A percentile compares a stretch with the other conserved stretches of the same genome.
phyloP scores from a whole-genome alignment of 2,329 filamentous ascomycete species.

The Exophiala spinifera region DNA sequence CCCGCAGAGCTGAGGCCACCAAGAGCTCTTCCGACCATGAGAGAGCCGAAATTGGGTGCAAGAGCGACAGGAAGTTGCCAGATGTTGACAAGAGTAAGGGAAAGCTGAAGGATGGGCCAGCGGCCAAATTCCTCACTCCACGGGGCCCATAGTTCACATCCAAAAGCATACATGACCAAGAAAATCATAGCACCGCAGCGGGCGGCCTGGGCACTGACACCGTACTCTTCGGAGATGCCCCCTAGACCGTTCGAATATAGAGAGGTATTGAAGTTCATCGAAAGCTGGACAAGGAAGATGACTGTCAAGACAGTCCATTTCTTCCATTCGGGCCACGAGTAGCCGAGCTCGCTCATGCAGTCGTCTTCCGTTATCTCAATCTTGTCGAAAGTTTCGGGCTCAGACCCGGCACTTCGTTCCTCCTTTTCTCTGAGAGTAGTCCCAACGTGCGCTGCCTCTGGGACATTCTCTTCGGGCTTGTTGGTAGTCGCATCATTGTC shows the following conservation, averaged over 20 bases:
- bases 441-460: slow-evolving; percentile 12
- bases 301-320: slow-evolving; percentile 73
- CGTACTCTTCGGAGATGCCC: slow-evolving; percentile 65
- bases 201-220: slow-evolving; percentile 65
- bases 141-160: slow-evolving; percentile 83
- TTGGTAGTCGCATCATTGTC: slow-evolving; percentile 7
- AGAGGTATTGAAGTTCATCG: slow-evolving; percentile 77
- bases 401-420: slow-evolving; percentile 7
- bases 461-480: neutral
- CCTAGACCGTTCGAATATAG: slow-evolving; percentile 67
- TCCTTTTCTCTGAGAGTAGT: slow-evolving; percentile 4
- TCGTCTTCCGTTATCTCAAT: slow-evolving; percentile 53
- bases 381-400: slow-evolving; percentile 26
- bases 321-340: slow-evolving; percentile 57
- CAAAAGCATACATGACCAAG: slow-evolving; percentile 76
- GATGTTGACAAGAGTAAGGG: slow-evolving; percentile 71
- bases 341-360: slow-evolving; percentile 63
- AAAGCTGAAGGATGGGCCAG: slow-evolving; percentile 70
- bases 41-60: slow-evolving; percentile 67
- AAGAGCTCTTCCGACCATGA: slow-evolving; percentile 68
- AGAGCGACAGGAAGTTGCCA: slow-evolving; percentile 71
- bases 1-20: slow-evolving; percentile 70
- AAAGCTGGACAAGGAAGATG: slow-evolving; percentile 70
- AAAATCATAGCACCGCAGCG: slow-evolving; percentile 75
- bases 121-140: slow-evolving; percentile 83